Conservation (phyloP, 2,329 filamentous ascomycete genomes). For the Phyllachora maydis region DNA sequence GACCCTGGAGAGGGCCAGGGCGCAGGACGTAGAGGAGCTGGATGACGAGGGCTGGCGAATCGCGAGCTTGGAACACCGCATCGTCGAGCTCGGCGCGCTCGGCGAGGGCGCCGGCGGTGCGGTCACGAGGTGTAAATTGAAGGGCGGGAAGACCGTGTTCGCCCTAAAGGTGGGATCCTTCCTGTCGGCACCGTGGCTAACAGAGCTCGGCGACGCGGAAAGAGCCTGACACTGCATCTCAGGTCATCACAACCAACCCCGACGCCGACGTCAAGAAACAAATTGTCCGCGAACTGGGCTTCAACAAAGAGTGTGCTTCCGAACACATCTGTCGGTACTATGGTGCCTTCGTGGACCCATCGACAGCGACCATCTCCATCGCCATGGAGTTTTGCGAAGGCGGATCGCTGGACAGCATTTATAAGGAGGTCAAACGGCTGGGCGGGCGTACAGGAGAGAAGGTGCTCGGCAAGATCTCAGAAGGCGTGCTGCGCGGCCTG, state of each 20-base stretch:
- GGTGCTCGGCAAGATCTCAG: conserved; percentile 87
- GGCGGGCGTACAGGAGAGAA: conserved; percentile 93
- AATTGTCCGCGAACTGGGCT: conserved; percentile 85
- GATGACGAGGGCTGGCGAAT: conserved; percentile 93
- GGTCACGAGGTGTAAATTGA: conserved; percentile 76
- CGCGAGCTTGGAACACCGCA: conserved; percentile 72
- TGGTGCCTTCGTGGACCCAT: conserved; percentile 86
- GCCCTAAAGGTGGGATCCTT: conserved; percentile 59
- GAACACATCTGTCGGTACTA: conserved; percentile 96
- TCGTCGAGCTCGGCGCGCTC: conserved; percentile 71
- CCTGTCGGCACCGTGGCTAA: too few relatives aligned
- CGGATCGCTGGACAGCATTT: conserved; percentile 87
- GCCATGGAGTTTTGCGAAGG: conserved; percentile 99
- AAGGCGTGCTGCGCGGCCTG: conserved; percentile 80
- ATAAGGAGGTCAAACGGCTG: conserved; percentile 89
- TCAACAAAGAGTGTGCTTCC: conserved; percentile 94
- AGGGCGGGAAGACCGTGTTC: conserved; percentile 84
- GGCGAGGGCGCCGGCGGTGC: conserved; percentile 93
- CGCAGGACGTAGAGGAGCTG: conserved; percentile 78
- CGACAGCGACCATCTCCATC: conserved; percentile 93
- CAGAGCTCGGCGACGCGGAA: too few relatives aligned
- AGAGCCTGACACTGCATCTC: conserved; percentile 2
- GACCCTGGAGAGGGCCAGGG: conserved; percentile 61
- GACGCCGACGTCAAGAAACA: conserved; percentile 98
- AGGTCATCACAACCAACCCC: conserved; percentile 97